Base-by-base conservation (phyloP, 208 protist species). In the Trypanosoma grayi region DNA sequence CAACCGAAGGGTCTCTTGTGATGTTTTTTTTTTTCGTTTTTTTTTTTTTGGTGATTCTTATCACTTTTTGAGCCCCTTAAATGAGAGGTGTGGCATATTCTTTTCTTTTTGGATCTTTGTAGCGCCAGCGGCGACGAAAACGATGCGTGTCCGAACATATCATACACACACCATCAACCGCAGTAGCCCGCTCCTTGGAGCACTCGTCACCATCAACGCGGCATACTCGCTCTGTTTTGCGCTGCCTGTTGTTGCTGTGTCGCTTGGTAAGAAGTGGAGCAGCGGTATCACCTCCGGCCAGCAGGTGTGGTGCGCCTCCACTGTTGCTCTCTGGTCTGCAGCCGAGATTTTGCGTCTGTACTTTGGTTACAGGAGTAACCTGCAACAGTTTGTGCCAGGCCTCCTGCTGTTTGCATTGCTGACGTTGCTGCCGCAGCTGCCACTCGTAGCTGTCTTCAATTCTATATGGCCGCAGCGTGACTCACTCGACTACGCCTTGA, bases 91-190 rank as follows among this genome's bases (percentile, higher is more conserved):
- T 43, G 39, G 39, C 4, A 34, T 10, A 48, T 8, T 57, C 40
- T 43, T 57, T 45, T 57, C 18, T 57, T 20, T 57, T 57, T 46
- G 6, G n/a, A 37, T 8, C 4, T 48, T 22, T 62, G 7, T 48
- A 37, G 40, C 5, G 50, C 11, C 6, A 28, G 45, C 9, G 10
- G n/a, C 37, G 43, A 28, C 33, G 30, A 10, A 24, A 14, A 41
- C 9, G 39, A 89, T 94, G 87, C 73, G 87, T 2, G 80, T 94
- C n/a, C 61, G 63, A 25, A 84, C 84, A 0, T 87, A 82, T 39
- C 87, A 94, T 52, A 59, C 58, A 5, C 81, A 89, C 30, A 37
- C 34, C 7, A 55, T 90, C 18, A 80, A 78, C 57, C 76, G 79
- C 36, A 77, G 65, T 45, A 88, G 77, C 57, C 71, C 75, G 1